Evolutionary conservation across 352 stramenopile species (phyloP), one percentile per base, ranked within the genome.

Genomic region (Phytophthora uliginosa): DNA sequence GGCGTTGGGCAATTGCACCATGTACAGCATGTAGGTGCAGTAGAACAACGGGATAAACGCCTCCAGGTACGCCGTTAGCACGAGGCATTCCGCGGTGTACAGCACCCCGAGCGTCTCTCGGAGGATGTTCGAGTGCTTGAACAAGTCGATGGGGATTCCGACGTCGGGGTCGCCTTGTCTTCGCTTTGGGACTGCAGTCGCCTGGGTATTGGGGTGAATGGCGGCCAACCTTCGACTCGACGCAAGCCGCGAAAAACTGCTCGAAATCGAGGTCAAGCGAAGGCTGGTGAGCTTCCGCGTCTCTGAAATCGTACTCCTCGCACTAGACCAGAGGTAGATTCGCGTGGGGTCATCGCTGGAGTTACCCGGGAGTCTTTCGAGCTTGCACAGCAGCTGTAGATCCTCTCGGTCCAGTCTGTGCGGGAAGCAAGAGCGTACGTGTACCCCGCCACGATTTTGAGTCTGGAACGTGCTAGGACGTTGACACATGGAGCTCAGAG

Each of bases 31-130:
- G 24, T 69, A 84, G 9, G 36, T 63, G 7, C 50, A 59, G 59
- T 84, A 86, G 26, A 84, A 76, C 0, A 84, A 10, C 0, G 77
- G 76, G 33, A 86, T 78, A 20, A 83, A 60, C 6, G 70, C 63
- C 33, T 86, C 79, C 18, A 77, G 36, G 52, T 86, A 86, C 22
- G 81, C 76, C 9, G 78, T 64, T 0, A 84, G 61, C 10, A 71
- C 63, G 8, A 80, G 57, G 40, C 77, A 86, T 45, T 86, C 79
- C 24, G 60, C 72, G 0, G 76, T 76, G 50, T 77, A 84, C 1
- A 81, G 51, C 1, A 73, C 38, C 10, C 20, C 54, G 0, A 81
- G 61, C 7, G 74, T 50, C 20, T 77, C 69, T 5, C 26, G 24
- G 2, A 77, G 52, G 8, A 73, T 54, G 17, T 60, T 60, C 0